These are phyloP conservation scores for Flaveria sonorensis DNA, from an alignment of 129 eudicot genomes.

Conservation along the genomic window DNA sequence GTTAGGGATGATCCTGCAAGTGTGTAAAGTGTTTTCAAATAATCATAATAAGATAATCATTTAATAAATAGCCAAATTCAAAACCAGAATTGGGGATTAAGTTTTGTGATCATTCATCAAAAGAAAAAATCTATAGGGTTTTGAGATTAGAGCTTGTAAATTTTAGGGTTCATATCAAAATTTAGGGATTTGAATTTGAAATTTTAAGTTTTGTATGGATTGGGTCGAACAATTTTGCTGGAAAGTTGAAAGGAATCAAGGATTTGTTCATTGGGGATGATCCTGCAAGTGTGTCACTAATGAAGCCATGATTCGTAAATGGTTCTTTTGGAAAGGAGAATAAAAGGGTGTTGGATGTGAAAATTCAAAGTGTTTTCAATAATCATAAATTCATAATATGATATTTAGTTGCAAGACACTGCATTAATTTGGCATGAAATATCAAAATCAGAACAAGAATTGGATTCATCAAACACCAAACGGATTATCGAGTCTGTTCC, in stretches of 20 bases:
- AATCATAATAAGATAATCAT: no score
- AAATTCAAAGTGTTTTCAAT: neutral
- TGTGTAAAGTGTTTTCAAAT: no score
- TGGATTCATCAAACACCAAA: no score
- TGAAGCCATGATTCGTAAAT: conserved; percentile 16
- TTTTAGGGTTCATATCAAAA: neutral
- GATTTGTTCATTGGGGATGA: conserved; percentile 9
- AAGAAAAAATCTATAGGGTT: no score
- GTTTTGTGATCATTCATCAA: no score
- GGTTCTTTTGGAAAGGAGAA: neutral
- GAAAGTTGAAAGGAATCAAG: conserved; percentile 30
- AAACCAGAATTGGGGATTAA: no score
- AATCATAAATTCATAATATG: neutral
- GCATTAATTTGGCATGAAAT: neutral
- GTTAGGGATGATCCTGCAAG: conserved; percentile 16
- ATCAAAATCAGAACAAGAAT: no score
- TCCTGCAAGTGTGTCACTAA: conserved; percentile 6
- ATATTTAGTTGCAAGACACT: neutral
- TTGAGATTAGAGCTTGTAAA: no score
- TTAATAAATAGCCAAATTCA: no score
- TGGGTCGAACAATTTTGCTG: conserved; percentile 16
- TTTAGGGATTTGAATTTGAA: neutral
- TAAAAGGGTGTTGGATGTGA: conserved; percentile 5
- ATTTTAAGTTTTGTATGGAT: conserved; percentile 4
- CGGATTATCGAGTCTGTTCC: neutral